These are phyloP conservation scores for Platanus orientalis DNA, from an alignment of 164 flowering plant genomes.

Conservation along the genomic window DNA sequence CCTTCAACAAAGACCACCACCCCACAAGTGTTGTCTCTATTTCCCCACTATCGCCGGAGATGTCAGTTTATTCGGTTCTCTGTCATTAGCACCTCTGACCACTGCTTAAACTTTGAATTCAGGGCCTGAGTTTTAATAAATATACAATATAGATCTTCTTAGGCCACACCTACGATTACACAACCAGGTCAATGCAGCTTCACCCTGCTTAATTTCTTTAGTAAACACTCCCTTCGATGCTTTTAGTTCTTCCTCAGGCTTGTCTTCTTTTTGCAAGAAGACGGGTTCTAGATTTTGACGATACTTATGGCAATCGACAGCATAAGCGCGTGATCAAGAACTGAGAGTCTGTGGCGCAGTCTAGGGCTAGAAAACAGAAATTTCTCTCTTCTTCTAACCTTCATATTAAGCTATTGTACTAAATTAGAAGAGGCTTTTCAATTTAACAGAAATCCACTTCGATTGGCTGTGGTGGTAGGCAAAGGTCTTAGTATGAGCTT, in stretches of 20 bases:
- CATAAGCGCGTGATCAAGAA: slow-evolving; percentile 68
- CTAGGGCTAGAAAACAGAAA: slow-evolving; percentile 70
- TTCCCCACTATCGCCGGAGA: not conserved
- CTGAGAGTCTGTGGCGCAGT: slow-evolving; percentile 72
- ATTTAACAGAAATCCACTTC: no score
- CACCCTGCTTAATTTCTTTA: slow-evolving; percentile 10
- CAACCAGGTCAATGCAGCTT: not conserved
- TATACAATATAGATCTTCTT: slow-evolving; percentile 10
- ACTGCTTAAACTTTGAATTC: slow-evolving; percentile 25
- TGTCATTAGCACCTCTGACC: slow-evolving; percentile 9
- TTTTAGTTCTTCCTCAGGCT: slow-evolving; percentile 17
- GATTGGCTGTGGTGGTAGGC: no score
- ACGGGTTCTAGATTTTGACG: slow-evolving; percentile 26
- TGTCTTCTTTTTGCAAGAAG: slow-evolving; percentile 27
- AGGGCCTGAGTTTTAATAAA: slow-evolving; percentile 23
- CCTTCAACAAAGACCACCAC: slow-evolving; percentile 20
- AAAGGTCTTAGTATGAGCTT: no score
- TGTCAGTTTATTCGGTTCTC: not conserved
- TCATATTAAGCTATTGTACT: no score
- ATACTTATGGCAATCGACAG: slow-evolving; percentile 27
- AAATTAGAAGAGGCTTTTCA: no score
- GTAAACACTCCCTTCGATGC: slow-evolving; percentile 19
- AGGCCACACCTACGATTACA: slow-evolving; percentile 3
- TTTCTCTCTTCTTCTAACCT: slow-evolving; percentile 9
- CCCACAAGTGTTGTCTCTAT: not conserved